These are phyloP conservation scores for Citrus mangshanensis DNA, from an alignment of 345 rosid species.

Conservation along the genomic window DNA sequence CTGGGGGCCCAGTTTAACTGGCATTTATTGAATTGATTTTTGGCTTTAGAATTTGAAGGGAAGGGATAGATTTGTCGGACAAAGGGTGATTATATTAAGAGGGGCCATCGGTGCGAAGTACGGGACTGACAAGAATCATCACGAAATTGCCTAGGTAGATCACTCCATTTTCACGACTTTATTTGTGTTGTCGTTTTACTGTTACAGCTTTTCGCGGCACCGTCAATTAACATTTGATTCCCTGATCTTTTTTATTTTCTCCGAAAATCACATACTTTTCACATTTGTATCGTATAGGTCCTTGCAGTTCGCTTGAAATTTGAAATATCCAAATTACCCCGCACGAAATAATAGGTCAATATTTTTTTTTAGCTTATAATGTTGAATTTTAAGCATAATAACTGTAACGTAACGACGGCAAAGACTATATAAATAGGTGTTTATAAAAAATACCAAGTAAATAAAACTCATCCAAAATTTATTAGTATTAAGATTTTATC, in stretches of 20 bases:
- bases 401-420: no score
- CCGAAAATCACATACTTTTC: no score
- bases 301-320: no score
- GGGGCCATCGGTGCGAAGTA: not conserved
- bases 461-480: no score
- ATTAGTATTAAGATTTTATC: fast-evolving
- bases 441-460: no score
- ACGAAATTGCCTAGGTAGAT: not conserved
- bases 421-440: no score
- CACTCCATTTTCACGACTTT: not conserved
- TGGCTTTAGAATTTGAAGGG: not conserved
- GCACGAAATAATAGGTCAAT: no score
- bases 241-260: no score
- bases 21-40: not conserved
- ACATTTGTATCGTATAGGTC: no score
- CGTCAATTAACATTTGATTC: not conserved
- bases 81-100: not conserved
- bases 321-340: no score
- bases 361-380: no score
- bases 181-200: not conserved
- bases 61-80: not conserved
- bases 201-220: not conserved
- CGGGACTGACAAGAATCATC: not conserved
- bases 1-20: not conserved
- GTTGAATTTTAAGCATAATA: no score